Evolutionary conservation across 2,329 filamentous ascomycete genomes (phyloP), one percentile per base, ranked within the genome.

Genomic region (Apiospora sp.): DNA sequence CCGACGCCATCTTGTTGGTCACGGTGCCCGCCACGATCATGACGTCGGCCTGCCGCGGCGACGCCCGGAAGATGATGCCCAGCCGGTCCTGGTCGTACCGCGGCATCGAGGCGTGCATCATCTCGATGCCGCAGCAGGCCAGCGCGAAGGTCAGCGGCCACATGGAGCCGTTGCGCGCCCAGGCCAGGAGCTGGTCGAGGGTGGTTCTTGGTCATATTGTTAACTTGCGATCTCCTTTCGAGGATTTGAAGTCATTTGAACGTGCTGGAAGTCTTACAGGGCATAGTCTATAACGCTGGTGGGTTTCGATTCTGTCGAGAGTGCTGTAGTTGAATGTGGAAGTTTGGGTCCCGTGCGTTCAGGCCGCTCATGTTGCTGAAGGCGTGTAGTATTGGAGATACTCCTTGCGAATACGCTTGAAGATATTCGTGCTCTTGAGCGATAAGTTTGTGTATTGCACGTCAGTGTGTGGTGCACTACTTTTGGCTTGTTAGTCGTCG

Each of bases 1-100:
- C 95, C 2, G 95, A 94, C 0, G 94, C 94, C 95, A 98, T 98
- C 87, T 98, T 98, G 88, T 98, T 98, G 78, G 94, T 97, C 74
- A 98, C 89, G 41, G 95, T 98, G 73, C 95, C 95, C 34, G 95
- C 94, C 30, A 97, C 94, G 79, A 97, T 96, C 94, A 97, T 96
- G 76, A 97, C 92, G 83, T 97, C 94, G 74, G 94, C 93, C 83
- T 97, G 94, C 75, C 94, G 92, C 1, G 94, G 94, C 16, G 93
- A 96, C 72, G 94, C 94, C 77, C 94, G 92, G 89, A 96, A 97
- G 82, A 97, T 96, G 81, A 97, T 96, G 75, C 94, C 94, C 73
- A 96, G 87, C 46, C 94, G 91, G 84, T 97, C 94, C 81, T 96
- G 93, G 80, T 97, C 94, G 89, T 97, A 96, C 48, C 94, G 92